Evolutionary conservation across 2,329 filamentous ascomycete species (phyloP).

Genomic region (Cladophialophora yegresii): DNA sequence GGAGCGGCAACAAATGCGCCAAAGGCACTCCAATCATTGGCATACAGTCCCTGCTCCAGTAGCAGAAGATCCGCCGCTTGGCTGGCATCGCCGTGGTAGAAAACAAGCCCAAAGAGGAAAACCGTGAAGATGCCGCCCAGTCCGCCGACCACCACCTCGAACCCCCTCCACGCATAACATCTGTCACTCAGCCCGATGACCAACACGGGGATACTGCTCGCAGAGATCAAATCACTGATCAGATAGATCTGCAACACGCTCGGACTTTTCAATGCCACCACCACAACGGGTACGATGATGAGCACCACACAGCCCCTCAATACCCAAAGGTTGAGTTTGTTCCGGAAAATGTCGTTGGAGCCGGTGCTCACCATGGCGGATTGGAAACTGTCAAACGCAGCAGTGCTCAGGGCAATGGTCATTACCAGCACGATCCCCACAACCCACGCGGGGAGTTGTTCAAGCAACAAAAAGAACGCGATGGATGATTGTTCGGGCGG

Average conservation of each 20-base stretch:
- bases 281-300: slow-evolving; percentile 71
- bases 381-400: slow-evolving; percentile 78
- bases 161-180: slow-evolving; percentile 73
- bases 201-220: slow-evolving; percentile 72
- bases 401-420: slow-evolving; percentile 73
- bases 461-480: slow-evolving; percentile 74
- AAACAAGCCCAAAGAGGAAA: slow-evolving; percentile 78
- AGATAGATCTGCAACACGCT: slow-evolving; percentile 79
- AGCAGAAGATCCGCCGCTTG: slow-evolving; percentile 69
- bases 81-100: slow-evolving; percentile 65
- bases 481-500: slow-evolving; percentile 64
- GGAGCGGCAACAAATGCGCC: slow-evolving; percentile 79
- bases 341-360: slow-evolving; percentile 82
- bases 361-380: slow-evolving; percentile 82
- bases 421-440: slow-evolving; percentile 79
- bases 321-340: slow-evolving; percentile 73
- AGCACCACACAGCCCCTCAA: slow-evolving; percentile 70
- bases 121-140: slow-evolving; percentile 76
- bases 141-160: slow-evolving; percentile 76
- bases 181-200: slow-evolving; percentile 68
- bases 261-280: slow-evolving; percentile 72
- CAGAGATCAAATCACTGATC: slow-evolving; percentile 77
- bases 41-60: slow-evolving; percentile 72
- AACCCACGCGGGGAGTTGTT: slow-evolving; percentile 75
- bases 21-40: slow-evolving; percentile 77